phyloP scores from a whole-genome alignment of 2,329 filamentous ascomycete species.

The Podosphaera aphanis region DNA sequence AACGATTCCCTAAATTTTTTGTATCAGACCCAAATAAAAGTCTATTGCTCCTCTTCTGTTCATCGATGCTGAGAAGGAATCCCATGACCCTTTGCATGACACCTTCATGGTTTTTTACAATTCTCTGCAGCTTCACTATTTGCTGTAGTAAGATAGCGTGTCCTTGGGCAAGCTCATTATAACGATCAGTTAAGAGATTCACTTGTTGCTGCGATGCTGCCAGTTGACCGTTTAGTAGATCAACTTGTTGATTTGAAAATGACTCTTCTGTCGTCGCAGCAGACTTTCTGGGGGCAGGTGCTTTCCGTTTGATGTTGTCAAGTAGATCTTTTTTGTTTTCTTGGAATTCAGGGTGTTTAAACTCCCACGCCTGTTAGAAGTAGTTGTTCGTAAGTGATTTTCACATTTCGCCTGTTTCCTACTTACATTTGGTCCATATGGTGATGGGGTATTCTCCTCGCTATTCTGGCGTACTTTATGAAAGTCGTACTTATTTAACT shows the following conservation, averaged over 20 bases:
- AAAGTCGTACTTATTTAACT: constrained; percentile 94
- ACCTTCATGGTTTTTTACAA: constrained; percentile 43
- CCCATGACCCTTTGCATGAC: constrained; percentile 50
- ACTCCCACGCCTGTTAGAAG: constrained; percentile 60
- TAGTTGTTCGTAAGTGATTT: not conserved
- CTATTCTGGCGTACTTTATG: constrained; percentile 90
- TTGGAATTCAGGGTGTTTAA: constrained; percentile 91
- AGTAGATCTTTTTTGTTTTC: constrained; percentile 88
- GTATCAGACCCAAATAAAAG: constrained; percentile 20
- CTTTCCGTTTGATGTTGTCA: constrained; percentile 89
- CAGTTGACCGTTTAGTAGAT: constrained; percentile 68
- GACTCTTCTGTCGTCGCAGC: constrained; percentile 41
- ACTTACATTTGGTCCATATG: constrained; percentile 55
- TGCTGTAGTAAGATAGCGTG: constrained; percentile 40
- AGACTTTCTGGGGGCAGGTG: constrained; percentile 66
- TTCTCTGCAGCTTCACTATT: constrained; percentile 34
- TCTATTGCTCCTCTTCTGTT: constrained; percentile 38
- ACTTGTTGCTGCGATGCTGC: constrained; percentile 83
- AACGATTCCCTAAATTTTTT: constrained; percentile 13
- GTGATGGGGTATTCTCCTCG: constrained; percentile 61
- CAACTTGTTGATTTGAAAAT: constrained; percentile 66
- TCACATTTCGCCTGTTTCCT: constrained; percentile 4
- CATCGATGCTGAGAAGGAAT: constrained; percentile 40
- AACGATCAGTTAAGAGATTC: constrained; percentile 64
- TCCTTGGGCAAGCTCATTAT: constrained; percentile 47